Conservation (phyloP, 306 rosid genomes). For the Begonia fuchsioides region DNA sequence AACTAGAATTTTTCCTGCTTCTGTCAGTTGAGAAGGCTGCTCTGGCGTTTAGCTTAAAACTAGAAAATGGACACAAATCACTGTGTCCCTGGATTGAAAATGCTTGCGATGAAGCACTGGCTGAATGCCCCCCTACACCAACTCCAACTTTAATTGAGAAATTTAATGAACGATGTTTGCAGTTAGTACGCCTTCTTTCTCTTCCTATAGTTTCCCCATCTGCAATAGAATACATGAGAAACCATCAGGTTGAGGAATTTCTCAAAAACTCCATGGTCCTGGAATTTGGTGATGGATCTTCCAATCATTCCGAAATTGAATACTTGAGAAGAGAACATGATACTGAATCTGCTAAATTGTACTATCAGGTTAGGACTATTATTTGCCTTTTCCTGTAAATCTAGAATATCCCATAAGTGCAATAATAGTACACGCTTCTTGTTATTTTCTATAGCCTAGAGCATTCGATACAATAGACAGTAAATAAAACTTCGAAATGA, state of each 20-base stretch:
- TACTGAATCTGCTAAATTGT: constrained; percentile 29
- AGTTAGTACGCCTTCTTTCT: constrained; percentile 43
- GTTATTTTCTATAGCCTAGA: neutral
- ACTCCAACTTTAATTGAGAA: constrained; percentile 48
- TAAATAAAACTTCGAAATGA: no score
- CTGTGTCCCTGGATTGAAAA: constrained; percentile 94
- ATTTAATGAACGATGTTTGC: constrained; percentile 46
- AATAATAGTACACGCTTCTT: neutral
- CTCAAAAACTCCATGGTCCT: constrained; percentile 33
- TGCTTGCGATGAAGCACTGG: constrained; percentile 65
- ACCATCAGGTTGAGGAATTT: constrained; percentile 49
- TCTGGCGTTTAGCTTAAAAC: constrained; percentile 75
- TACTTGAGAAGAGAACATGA: constrained; percentile 30
- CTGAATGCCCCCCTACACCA: constrained; percentile 60
- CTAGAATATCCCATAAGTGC: no score
- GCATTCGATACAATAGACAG: no score
- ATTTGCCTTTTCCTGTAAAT: neutral
- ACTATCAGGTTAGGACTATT: constrained; percentile 45
- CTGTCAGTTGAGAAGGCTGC: constrained; percentile 91
- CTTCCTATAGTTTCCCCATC: constrained; percentile 67
- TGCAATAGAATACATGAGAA: constrained; percentile 32
- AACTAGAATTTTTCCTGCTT: constrained; percentile 5
- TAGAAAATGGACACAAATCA: constrained; percentile 81
- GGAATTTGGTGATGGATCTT: constrained; percentile 33
- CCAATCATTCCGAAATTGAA: constrained; percentile 26